These are phyloP conservation scores for Termitomyces sp. DNA, from an alignment of 1,284 basidiomycete species.

Conservation along the genomic window DNA sequence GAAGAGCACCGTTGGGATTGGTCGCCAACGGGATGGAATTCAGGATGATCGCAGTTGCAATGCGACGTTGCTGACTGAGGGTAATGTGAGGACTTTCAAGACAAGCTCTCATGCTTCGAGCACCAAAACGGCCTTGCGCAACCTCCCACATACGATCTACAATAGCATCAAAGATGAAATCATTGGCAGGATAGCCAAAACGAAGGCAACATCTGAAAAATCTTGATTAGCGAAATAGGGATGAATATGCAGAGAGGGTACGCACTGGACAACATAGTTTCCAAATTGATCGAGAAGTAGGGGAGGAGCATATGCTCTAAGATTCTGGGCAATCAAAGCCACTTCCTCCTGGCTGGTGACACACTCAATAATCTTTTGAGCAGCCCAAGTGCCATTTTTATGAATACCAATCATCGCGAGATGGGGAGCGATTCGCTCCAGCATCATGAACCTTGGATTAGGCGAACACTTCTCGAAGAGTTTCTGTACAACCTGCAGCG, in stretches of 20 bases:
- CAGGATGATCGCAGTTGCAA: slow-evolving; percentile 90
- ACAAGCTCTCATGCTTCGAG: slow-evolving; percentile 95
- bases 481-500: slow-evolving; percentile 82
- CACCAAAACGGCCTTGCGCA: slow-evolving; percentile 94
- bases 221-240: slow-evolving; percentile 7
- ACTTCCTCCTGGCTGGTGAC: slow-evolving; percentile 88
- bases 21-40: slow-evolving; percentile 98
- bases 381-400: slow-evolving; percentile 99
- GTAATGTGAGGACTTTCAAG: slow-evolving; percentile 86
- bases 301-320: slow-evolving; percentile 90
- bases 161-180: slow-evolving; percentile 98
- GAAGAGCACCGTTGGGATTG: slow-evolving; percentile 92
- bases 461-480: slow-evolving; percentile 89
- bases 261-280: slow-evolving; percentile 96
- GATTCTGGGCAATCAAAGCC: slow-evolving; percentile 76
- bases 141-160: slow-evolving; percentile 98
- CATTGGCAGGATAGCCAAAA: slow-evolving; percentile 84
- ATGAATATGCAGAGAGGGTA: slow-evolving; percentile 16
- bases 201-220: slow-evolving; percentile 76
- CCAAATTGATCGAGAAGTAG: slow-evolving; percentile 95
- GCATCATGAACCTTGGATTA: slow-evolving; percentile 77
- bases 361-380: slow-evolving; percentile 98
- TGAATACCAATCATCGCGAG: slow-evolving; percentile 98
- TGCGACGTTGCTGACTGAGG: slow-evolving; percentile 86
- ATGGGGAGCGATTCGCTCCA: slow-evolving; percentile 91